Conservation (phyloP, 2,329 filamentous ascomycete genomes). For the Diaporthe capsici region DNA sequence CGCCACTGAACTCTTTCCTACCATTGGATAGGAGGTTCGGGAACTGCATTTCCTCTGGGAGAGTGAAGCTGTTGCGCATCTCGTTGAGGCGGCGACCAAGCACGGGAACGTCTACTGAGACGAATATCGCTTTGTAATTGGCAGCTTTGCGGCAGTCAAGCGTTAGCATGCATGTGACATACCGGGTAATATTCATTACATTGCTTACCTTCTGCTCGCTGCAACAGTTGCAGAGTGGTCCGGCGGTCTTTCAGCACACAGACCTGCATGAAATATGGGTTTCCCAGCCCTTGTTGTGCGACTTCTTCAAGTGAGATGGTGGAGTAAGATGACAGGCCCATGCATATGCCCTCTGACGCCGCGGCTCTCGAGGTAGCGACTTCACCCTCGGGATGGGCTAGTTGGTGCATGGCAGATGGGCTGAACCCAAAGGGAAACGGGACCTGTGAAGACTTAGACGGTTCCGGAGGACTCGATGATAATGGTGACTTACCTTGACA, state of each 20-base stretch:
- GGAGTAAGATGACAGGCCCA: conserved; percentile 64
- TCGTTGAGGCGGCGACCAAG: conserved; percentile 68
- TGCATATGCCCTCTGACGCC: conserved; percentile 56
- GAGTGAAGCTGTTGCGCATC: conserved; percentile 64
- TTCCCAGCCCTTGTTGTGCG: conserved; percentile 52
- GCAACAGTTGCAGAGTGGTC: conserved; percentile 4
- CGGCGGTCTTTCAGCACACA: conserved; percentile 63
- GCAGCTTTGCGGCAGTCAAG: background rate
- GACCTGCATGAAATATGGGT: conserved; percentile 68
- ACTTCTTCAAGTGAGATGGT: conserved; percentile 63
- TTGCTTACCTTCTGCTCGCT: conserved; percentile 20
- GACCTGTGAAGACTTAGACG: conserved; percentile 44
- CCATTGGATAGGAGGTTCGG: conserved; percentile 54
- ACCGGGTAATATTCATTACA: rapidly evolving
- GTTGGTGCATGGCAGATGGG: conserved; percentile 66
- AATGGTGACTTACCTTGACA: conserved; percentile 44
- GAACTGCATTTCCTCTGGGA: conserved; percentile 59
- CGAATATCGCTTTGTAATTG: conserved; percentile 48
- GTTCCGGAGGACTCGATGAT: background rate
- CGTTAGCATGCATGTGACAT: background rate
- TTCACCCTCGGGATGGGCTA: conserved; percentile 68
- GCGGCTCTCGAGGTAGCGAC: conserved; percentile 63
- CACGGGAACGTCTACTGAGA: conserved; percentile 68
- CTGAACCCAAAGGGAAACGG: conserved; percentile 67
- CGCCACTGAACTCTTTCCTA: conserved; percentile 2